Base-by-base conservation (phyloP, 2,329 filamentous ascomycete species). In the Colletotrichum sp. region DNA sequence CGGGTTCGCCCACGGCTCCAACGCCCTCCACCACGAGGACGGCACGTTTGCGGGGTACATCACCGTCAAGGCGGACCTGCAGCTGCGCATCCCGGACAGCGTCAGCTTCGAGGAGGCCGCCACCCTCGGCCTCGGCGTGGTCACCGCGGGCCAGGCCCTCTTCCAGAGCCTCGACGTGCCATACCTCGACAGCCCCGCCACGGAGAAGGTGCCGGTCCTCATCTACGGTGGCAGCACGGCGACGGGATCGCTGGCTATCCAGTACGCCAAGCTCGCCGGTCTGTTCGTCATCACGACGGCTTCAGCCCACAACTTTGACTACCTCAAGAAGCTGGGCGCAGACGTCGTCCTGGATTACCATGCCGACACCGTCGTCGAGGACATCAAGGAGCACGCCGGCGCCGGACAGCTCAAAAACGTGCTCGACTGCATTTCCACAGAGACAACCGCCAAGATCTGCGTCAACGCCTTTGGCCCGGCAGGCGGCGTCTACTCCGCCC, bases 161-260 rank as follows among this genome's bases (percentile, higher is more conserved):
- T 90, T 89, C 82, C 85, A 88, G 77, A 79, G 80, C 25, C 84
- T 90, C 2, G 72, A 82, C 61, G 83, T 90, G 3, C 86, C 86
- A 0, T 82, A 90, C 11, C 91, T 91, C 5, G 83, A 78, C 52
- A 34, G 12, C 3, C 19, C 49, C n/a, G 19, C n/a, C 25, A 19
- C 13, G 22, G 15, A 27, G 16, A n/a, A 25, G 16, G 5, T 19
- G 12, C 32, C 27, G 11, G 36, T 73, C 55, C 78, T 89, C 27
- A 87, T 88, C 76, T 88, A 89, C 70, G 88, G 87, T 57, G 87
- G 86, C 19, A 89, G 89, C 81, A 92, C 88, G 12, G 90, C 90
- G 3, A 91, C 90, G 0, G 89, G 88, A 81, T 88, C 91, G 61
- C 88, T 90, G 70, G 87, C 82, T 7, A 86, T 89, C 77, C 87